phyloP scores from a whole-genome alignment of 176 grass and related monocot genomes.

The Chloris gayana region DNA sequence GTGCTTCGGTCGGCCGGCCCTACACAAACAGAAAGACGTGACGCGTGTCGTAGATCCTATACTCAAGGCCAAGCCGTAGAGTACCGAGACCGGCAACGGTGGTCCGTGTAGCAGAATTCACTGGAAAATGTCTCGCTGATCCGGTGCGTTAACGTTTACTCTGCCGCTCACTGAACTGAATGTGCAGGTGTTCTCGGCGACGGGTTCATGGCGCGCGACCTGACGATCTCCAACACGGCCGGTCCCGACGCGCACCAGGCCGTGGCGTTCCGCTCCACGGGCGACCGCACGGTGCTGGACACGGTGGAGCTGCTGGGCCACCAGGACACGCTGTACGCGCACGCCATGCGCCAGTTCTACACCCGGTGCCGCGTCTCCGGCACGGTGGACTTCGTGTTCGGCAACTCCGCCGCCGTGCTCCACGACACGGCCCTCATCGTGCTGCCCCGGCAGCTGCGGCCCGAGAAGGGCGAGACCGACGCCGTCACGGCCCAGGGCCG shows the following conservation, averaged over 20 bases:
- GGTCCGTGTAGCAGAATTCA: no score
- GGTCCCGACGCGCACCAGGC: conserved; percentile 94
- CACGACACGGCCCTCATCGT: conserved; percentile 50
- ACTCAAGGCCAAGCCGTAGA: neutral
- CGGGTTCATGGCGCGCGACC: conserved; percentile 87
- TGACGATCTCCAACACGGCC: conserved; percentile 92
- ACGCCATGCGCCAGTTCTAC: conserved; percentile 85
- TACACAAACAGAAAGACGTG: neutral
- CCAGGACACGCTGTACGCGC: conserved; percentile 95
- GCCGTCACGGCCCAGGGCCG: conserved; percentile 87
- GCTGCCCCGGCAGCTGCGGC: conserved; percentile 69
- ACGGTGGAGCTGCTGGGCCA: conserved; percentile 76
- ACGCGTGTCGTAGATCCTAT: neutral
- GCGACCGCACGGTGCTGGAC: conserved; percentile 83
- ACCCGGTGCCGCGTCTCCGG: conserved; percentile 82
- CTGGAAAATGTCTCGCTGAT: no score
- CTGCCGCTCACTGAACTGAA: no score
- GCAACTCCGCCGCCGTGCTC: conserved; percentile 83
- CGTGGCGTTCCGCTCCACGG: conserved; percentile 81
- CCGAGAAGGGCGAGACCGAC: conserved; percentile 76
- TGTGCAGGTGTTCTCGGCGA: conserved; percentile 66
- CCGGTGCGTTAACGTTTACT: neutral
- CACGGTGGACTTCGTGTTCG: conserved; percentile 98
- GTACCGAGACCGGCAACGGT: no score
- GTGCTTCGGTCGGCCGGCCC: conserved; percentile 7